Percentiles rank a stretch among this genome's conserved stretches.
Conservation (phyloP, 202 grass and related monocot species). For the Eragrostis tef region DNA sequence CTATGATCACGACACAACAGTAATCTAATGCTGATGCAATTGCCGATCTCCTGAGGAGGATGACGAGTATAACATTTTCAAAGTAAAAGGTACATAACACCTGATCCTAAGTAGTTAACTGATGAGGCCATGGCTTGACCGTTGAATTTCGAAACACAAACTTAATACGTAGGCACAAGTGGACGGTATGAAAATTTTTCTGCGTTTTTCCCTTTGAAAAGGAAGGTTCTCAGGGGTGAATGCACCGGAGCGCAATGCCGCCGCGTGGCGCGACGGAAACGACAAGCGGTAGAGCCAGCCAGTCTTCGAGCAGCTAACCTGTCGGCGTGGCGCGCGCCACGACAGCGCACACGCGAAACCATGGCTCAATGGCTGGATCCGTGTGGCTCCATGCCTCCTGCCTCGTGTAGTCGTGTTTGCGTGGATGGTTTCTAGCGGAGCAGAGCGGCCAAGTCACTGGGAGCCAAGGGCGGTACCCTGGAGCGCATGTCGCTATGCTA, state of each 20-base stretch:
- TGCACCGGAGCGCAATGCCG: neutral
- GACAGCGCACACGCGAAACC: neutral
- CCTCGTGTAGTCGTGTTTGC: neutral
- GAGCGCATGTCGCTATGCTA: neutral
- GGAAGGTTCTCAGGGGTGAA: slow-evolving; percentile 23
- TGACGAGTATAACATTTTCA: neutral
- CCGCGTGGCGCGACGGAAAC: slow-evolving; percentile 29
- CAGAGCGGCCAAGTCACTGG: neutral
- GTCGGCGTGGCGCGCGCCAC: slow-evolving; percentile 33
- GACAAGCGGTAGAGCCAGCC: slow-evolving; percentile 21
- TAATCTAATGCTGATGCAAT: neutral
- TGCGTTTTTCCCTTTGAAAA: too few species aligned
- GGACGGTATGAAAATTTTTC: too few species aligned
- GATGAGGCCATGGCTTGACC: neutral
- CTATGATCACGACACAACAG: slow-evolving; percentile 9
- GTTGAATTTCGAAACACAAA: neutral
- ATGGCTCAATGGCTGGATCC: neutral
- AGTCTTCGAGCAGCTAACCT: neutral
- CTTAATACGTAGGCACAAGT: neutral
- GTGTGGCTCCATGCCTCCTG: slow-evolving; percentile 22
- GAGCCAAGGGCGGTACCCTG: neutral
- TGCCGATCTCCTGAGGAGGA: neutral
- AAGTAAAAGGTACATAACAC: neutral
- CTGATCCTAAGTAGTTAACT: neutral
- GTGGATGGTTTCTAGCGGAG: neutral